Evolutionary conservation across 345 rosid genomes (phyloP), one percentile per base, ranked within the genome.

Genomic region (Syzygium grande): DNA sequence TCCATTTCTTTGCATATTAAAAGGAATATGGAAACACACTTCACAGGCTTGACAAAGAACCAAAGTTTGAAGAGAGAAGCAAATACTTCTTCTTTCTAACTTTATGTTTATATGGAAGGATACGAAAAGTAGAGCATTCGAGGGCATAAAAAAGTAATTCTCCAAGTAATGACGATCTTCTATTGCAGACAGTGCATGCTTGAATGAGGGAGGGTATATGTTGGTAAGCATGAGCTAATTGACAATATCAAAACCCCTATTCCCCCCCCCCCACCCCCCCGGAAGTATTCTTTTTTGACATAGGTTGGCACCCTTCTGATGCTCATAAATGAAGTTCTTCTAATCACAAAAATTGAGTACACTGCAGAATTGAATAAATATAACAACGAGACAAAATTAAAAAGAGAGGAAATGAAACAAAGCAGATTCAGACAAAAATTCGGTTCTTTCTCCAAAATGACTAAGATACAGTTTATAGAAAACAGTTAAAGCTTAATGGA

Each of bases 341-440:
- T n/a, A 61, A n/a, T 61, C 73, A 61, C 73, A 61, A 61, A 61
- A n/a, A n/a, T 61, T n/a, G 34, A 61, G 38, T 61, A 61, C 19
- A n/a, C 86, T 19, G 84, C 73, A 90, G 85, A 88, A 89, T 89
- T 90, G 91, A 95, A 77, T 88, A 89, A 90, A 58, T 79, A 85
- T 85, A 49, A 53, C 80, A n/a, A 61, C 21, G 7, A 58, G 58
- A 59, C 17, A 83, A 30, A 58, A 84, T 16, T 21, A 9, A n/a
- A 56, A 58, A 54, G 34, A n/a, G 14, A 61, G 1, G 2, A 13
- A n/a, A 61, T n/a, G 9, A 61, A n/a, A n/a, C 73, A 61, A 61
- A 61, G 38, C 34, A n/a, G 38, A n/a, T 61, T 61, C 73, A n/a
- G 34, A 61, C 34, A 61, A 61, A 61, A 14, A n/a, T n/a, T n/a